Conservation (phyloP, 805 yeast species). For the Saccharomycopsis oosterbeekiorum region DNA sequence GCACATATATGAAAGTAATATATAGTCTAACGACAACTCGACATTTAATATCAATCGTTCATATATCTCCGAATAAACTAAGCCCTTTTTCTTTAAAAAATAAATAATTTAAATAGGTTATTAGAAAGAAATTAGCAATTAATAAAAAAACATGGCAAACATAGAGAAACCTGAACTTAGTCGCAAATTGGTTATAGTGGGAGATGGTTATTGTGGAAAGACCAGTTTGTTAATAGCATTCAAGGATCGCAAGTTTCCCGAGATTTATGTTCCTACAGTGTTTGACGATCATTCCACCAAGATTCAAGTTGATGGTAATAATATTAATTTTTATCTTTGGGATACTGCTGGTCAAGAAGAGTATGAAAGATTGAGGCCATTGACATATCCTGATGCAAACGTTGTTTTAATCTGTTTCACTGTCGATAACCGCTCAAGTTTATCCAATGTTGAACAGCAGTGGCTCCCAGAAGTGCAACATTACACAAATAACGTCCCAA, state of each 20-base stretch:
- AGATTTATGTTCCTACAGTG: constrained; percentile 57
- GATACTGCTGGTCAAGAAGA: constrained; percentile 63
- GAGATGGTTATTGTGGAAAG: constrained; percentile 43
- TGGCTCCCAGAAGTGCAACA: constrained; percentile 50
- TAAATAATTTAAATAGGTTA: no score
- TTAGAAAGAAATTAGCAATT: no score
- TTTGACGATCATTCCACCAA: constrained; percentile 53
- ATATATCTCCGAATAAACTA: no score
- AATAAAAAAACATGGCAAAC: not conserved
- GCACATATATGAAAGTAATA: no score
- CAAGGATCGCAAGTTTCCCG: constrained; percentile 52
- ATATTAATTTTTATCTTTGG: constrained; percentile 45
- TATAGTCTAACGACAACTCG: no score
- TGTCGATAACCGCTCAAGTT: constrained; percentile 44
- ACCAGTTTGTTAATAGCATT: constrained; percentile 53
- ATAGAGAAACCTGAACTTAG: not conserved
- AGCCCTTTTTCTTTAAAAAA: no score
- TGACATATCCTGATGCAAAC: constrained; percentile 52
- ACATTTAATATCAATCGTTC: no score
- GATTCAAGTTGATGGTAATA: constrained; percentile 48
- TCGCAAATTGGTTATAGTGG: constrained; percentile 39
- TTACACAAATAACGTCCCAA: constrained; percentile 43
- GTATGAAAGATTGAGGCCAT: constrained; percentile 51
- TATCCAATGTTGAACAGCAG: constrained; percentile 40
- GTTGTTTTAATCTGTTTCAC: constrained; percentile 50